Percentiles rank a stretch among this genome's conserved stretches.
These are phyloP conservation scores for Boletus rubroflammeus DNA, from an alignment of 768 basidiomycete genomes.

Conservation along the genomic window DNA sequence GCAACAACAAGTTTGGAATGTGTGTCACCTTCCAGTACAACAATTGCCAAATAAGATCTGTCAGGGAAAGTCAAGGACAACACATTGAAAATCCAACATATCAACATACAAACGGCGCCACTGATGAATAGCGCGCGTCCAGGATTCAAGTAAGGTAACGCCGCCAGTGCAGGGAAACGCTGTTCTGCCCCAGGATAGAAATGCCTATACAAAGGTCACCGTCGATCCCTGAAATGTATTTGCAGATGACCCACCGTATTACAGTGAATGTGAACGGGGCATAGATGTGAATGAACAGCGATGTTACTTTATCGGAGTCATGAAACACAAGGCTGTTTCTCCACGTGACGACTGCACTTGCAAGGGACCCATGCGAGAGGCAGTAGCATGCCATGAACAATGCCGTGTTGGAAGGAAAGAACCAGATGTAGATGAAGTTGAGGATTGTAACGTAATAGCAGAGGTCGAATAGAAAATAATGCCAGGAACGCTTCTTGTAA, in stretches of 20 bases:
- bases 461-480: constrained; percentile 90
- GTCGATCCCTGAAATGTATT: not conserved
- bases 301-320: constrained; percentile 93
- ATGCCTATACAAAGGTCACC: constrained; percentile 51
- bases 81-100: constrained; percentile 6
- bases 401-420: constrained; percentile 69
- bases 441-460: constrained; percentile 94
- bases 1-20: not conserved
- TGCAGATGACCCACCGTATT: constrained; percentile 58
- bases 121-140: constrained; percentile 71
- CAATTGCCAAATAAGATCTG: constrained; percentile 90
- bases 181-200: constrained; percentile 76
- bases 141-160: constrained; percentile 70
- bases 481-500: constrained; percentile 92
- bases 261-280: constrained; percentile 88
- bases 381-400: constrained; percentile 93
- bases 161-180: constrained; percentile 81
- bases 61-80: constrained; percentile 5
- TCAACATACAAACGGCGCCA: constrained; percentile 71
- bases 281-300: constrained; percentile 93
- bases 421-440: constrained; percentile 89
- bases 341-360: constrained; percentile 97
- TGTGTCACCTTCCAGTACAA: constrained; percentile 82
- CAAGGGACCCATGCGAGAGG: constrained; percentile 85
- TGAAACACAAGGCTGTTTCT: constrained; percentile 98